These are phyloP conservation scores for Moesziomyces globuligerus DNA, from an alignment of 1,284 basidiomycete species.

Conservation along the genomic window DNA sequence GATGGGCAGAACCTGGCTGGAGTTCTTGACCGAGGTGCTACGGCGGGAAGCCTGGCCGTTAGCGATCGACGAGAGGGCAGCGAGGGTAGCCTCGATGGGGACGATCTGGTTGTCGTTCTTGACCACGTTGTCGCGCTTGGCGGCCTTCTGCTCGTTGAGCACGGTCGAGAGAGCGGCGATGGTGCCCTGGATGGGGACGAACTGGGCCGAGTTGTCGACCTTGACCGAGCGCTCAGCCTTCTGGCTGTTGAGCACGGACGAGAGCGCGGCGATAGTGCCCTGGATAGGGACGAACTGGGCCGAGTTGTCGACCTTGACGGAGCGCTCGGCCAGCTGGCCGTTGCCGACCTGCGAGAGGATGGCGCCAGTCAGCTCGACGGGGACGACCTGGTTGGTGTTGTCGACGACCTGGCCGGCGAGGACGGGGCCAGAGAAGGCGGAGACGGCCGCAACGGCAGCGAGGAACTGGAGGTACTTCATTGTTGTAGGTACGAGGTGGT, in stretches of 20 bases:
- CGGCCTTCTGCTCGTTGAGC: conserved; percentile 31
- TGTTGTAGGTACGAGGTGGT: conserved; percentile 11
- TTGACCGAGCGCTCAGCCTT: conserved; percentile 16
- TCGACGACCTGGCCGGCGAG: conserved; percentile 28
- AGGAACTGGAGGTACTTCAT: conserved; percentile 55
- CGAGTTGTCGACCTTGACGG: conserved; percentile 32
- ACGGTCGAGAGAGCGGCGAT: conserved; percentile 36
- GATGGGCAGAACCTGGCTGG: conserved; percentile 2
- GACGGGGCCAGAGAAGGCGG: conserved; percentile 44
- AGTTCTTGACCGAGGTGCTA: conserved; percentile 1
- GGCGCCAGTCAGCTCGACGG: conserved; percentile 38
- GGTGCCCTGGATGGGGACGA: conserved; percentile 37
- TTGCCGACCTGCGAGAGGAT: conserved; percentile 41
- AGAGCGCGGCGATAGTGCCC: conserved; percentile 35
- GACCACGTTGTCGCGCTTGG: conserved; percentile 26
- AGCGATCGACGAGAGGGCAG: conserved; percentile 3
- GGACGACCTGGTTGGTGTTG: conserved; percentile 45
- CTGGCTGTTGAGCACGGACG: conserved; percentile 29
- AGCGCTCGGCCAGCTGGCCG: conserved; percentile 35
- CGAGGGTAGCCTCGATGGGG: conserved; percentile 17
- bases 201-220: conserved; percentile 29
- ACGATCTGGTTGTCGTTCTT: conserved; percentile 30
- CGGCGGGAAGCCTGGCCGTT: conserved; percentile 1
- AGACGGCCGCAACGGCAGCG: conserved; percentile 47
- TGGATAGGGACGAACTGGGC: conserved; percentile 35